Conservation (phyloP, 768 basidiomycete species). For the Termitomyces sp. region DNA sequence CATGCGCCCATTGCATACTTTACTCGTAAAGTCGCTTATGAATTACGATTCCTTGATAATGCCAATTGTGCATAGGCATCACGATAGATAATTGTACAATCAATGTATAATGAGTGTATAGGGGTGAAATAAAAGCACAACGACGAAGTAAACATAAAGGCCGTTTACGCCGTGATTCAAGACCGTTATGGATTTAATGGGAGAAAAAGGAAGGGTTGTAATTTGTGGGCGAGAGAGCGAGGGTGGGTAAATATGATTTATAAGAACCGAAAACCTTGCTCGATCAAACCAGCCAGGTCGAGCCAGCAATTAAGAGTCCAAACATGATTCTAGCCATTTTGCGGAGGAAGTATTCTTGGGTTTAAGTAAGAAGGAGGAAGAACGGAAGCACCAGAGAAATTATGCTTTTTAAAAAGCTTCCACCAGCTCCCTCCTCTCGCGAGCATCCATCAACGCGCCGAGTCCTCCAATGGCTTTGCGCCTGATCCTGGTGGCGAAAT, state of each 20-base stretch:
- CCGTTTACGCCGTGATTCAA: slow-evolving; percentile 11
- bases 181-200: slow-evolving; percentile 13
- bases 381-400: slow-evolving; percentile 15
- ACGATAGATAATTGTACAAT: slow-evolving; percentile 1
- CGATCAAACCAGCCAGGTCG: slow-evolving; percentile 18
- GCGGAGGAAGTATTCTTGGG: background rate
- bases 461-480: slow-evolving; percentile 82
- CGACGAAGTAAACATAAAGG: slow-evolving; percentile 15
- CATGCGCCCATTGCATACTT: too few species aligned
- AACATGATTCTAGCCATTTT: slow-evolving; percentile 14
- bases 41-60: background rate
- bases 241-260: slow-evolving; percentile 14
- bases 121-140: slow-evolving; percentile 18
- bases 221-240: slow-evolving; percentile 8
- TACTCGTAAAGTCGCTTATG: background rate
- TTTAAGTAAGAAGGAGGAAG: slow-evolving; percentile 16
- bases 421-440: slow-evolving; percentile 74
- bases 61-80: background rate
- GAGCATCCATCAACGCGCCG: slow-evolving; percentile 74
- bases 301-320: slow-evolving; percentile 14
- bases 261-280: slow-evolving; percentile 12
- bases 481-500: slow-evolving; percentile 84
- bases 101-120: slow-evolving; percentile 22
- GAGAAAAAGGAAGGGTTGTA: slow-evolving; percentile 2
- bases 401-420: slow-evolving; percentile 54